Base-by-base conservation (phyloP, 306 rosid genomes). In the Styphnolobium japonicum region DNA sequence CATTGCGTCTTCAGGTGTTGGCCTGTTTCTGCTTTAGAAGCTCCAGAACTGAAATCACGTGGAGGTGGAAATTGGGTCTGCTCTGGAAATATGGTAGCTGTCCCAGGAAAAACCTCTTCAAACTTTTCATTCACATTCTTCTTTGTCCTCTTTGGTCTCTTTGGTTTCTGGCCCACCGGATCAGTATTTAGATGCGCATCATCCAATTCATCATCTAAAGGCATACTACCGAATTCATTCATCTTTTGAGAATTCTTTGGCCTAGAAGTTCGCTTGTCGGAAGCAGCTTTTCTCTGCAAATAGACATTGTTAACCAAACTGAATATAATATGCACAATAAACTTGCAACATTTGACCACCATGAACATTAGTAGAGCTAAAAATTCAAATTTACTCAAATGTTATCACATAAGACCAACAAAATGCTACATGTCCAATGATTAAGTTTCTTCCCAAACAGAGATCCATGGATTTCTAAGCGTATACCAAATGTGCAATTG, bases 111-210 rank as follows among this genome's bases (percentile, higher is more conserved):
- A 61, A 62, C 80, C 6, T 85, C 92, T 67, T 89, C 91, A 65
- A 83, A 84, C 71, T 81, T 86, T 33, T 84, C 92, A 71, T 84
- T 85, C 53, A 82, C 85, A 27, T 87, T 88, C 85, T 91, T 91
- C 84, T 87, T 92, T 14, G 84, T 83, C 71, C 96, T 81, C 88
- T 91, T 91, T 2, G 86, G 90, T 83, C 97, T 82, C 84, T 83
- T 87, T 3, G 89, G 83, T 77, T 81, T 93, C 43, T 70, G 82
- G 71, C 80, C 29, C 52, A 40, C 75, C 51, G 81, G 58, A 61
- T 90, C 92, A 5, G 79, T 31, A 64, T 67, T 80, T 81, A 63
- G 83, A 67, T 62, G 46, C 46, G 64, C 21, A 67, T 87, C 94
- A 23, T 82, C 89, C 79, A 87, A 66, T 36, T 88, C 89, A 1